Evolutionary conservation across 2,329 filamentous ascomycete genomes (phyloP).

Genomic region (Fusarium sp.): DNA sequence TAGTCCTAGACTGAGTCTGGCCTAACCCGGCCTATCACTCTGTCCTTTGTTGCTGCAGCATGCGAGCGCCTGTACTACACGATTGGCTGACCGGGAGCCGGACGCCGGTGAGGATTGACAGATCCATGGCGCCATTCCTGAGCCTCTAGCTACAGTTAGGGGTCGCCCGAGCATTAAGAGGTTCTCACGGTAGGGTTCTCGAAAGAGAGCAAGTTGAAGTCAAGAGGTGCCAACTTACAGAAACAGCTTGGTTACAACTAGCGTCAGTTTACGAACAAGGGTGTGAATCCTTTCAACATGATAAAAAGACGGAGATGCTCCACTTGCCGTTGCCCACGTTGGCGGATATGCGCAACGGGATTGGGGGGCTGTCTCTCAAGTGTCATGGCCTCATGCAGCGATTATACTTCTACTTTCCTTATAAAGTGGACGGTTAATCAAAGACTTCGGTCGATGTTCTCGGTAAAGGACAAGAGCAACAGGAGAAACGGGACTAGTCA

Average conservation of each 20-base stretch:
- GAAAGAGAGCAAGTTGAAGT: conserved; percentile 14
- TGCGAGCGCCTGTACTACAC: conserved; percentile 31
- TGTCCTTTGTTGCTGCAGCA: conserved; percentile 21
- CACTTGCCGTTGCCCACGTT: conserved; percentile 40
- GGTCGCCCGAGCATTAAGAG: conserved; percentile 18
- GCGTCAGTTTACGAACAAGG: conserved; percentile 7
- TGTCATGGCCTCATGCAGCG: conserved; percentile 14
- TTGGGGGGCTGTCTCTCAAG: conserved; percentile 23
- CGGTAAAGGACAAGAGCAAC: conserved; percentile 16
- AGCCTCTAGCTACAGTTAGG: conserved; percentile 4
- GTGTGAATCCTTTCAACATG: conserved; percentile 5
- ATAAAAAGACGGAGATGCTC: conserved; percentile 26
- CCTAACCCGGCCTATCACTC: conserved; percentile 3
- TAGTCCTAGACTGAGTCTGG: conserved; percentile 14
- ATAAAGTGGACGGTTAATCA: conserved; percentile 17
- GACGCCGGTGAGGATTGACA: conserved; percentile 8
- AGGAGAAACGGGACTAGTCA: conserved; percentile 21
- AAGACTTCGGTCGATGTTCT: conserved; percentile 38
- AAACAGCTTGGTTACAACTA: conserved; percentile 7
- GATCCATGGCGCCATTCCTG: conserved; percentile 1
- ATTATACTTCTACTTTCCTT: conserved; percentile 4
- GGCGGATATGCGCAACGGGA: conserved; percentile 33
- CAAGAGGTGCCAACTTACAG: conserved; percentile 6
- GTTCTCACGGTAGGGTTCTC: conserved; percentile 2
- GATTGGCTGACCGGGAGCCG: conserved; percentile 25